Percentiles rank a stretch among this genome's conserved stretches.
Evolutionary conservation across 225 moss, liverwort and hornwort species (phyloP).

Genomic region (Bryum argenteum): DNA sequence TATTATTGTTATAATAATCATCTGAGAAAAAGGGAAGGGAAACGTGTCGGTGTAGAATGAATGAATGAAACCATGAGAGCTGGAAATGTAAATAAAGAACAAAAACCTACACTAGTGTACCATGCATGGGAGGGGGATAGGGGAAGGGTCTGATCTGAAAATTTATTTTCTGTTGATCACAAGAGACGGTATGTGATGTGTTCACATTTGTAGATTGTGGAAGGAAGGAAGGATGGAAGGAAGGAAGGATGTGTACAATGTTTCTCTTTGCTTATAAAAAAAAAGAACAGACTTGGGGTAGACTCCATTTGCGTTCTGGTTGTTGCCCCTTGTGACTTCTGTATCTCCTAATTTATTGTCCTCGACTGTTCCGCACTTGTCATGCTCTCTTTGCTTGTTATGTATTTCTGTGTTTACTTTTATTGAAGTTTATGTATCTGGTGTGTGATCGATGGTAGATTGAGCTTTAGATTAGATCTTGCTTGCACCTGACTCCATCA

Average conservation of each 20-base stretch:
- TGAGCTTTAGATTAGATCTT: too few relatives aligned
- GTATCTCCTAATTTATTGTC: neutral
- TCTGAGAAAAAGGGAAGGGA: slow-evolving; percentile 31
- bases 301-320: slow-evolving; percentile 20
- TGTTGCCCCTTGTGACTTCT: slow-evolving; percentile 21
- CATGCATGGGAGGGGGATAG: slow-evolving; percentile 46
- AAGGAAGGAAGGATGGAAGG: neutral
- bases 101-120: slow-evolving; percentile 55
- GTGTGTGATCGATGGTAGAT: too few relatives aligned
- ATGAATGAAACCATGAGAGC: slow-evolving; percentile 41
- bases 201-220: slow-evolving; percentile 55
- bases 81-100: slow-evolving; percentile 56
- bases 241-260: slow-evolving; percentile 47
- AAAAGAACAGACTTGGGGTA: slow-evolving; percentile 14
- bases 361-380: too few relatives aligned
- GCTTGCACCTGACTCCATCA: too few relatives aligned
- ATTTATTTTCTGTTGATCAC: slow-evolving; percentile 55
- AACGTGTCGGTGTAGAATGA: slow-evolving; percentile 31
- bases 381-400: too few relatives aligned
- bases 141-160: slow-evolving; percentile 31
- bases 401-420: too few relatives aligned
- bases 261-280: slow-evolving; percentile 36
- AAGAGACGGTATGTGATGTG: slow-evolving; percentile 36
- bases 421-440: too few relatives aligned
- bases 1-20: too few relatives aligned